These are phyloP conservation scores for Adansonia gregorii DNA, from an alignment of 441 rosid genomes.

Conservation along the genomic window DNA sequence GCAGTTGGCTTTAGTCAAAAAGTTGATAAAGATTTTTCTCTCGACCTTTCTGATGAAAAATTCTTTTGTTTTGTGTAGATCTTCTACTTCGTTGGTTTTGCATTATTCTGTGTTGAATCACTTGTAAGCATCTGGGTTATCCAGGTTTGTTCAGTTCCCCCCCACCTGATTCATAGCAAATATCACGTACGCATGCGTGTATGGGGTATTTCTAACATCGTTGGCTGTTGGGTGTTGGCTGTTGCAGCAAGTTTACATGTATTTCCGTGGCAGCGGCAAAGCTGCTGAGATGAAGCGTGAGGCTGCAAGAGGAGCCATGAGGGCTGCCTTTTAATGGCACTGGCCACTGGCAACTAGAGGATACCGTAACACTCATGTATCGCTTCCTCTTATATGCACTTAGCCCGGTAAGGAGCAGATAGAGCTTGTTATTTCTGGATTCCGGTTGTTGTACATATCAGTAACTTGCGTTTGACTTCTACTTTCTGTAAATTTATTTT, in stretches of 20 bases:
- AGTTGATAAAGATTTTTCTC: neutral
- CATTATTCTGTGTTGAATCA: slow-evolving; percentile 71
- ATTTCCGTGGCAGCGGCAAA: slow-evolving; percentile 74
- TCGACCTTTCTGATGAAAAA: neutral
- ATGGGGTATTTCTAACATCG: neutral
- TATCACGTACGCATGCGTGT: neutral
- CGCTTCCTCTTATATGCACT: slow-evolving; percentile 31
- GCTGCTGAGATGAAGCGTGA: slow-evolving; percentile 63
- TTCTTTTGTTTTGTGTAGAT: slow-evolving; percentile 47
- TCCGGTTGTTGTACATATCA: slow-evolving; percentile 18
- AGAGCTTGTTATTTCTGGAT: neutral
- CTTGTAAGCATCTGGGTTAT: slow-evolving; percentile 86
- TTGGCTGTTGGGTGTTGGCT: too few relatives aligned
- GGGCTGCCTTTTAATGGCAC: slow-evolving; percentile 63
- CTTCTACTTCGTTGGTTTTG: slow-evolving; percentile 89
- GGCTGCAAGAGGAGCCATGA: slow-evolving; percentile 67
- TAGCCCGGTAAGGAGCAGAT: slow-evolving; percentile 20
- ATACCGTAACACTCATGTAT: neutral
- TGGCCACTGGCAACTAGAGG: neutral
- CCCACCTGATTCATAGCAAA: neutral
- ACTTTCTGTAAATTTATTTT: slow-evolving; percentile 4
- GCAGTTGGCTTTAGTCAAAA: neutral
- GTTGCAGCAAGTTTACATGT: slow-evolving; percentile 78
- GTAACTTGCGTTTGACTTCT: too few relatives aligned
- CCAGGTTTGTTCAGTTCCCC: slow-evolving; percentile 52